Percentiles rank a stretch among this genome's conserved stretches.
Conservation (phyloP, 1,284 basidiomycete genomes). For the Trametes hirsuta region DNA sequence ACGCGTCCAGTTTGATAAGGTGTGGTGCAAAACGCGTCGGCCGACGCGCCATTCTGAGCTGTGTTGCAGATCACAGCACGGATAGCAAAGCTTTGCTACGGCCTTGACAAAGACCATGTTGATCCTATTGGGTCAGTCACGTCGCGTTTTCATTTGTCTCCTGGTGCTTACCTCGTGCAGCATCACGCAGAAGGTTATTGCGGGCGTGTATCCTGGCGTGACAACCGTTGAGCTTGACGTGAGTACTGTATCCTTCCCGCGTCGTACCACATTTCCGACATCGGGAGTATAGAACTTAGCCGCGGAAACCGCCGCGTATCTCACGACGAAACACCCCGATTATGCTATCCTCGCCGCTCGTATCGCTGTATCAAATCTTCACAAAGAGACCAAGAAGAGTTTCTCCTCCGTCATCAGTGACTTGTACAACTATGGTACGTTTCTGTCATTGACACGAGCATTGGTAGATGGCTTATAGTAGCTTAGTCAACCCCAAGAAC, state of each 20-base stretch:
- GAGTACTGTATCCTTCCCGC: constrained; percentile 34
- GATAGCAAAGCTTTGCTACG: constrained; percentile 96
- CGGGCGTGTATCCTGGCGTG: constrained; percentile 94
- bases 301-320: constrained; percentile 96
- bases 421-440: constrained; percentile 85
- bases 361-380: constrained; percentile 97
- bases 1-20: constrained; percentile 88
- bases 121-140: constrained; percentile 86
- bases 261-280: neutral
- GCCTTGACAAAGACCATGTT: constrained; percentile 91
- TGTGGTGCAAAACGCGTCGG: constrained; percentile 34
- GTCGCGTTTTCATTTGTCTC: too few relatives aligned
- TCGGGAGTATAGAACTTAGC: constrained; percentile 73
- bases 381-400: constrained; percentile 99
- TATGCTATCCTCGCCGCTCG: constrained; percentile 98
- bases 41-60: constrained; percentile 19
- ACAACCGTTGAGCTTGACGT: constrained; percentile 98
- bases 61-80: constrained; percentile 78
- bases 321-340: constrained; percentile 97
- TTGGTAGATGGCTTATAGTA: neutral
- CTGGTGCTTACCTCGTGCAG: constrained; percentile 38
- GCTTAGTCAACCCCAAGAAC: constrained; percentile 94
- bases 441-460: neutral
- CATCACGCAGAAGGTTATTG: constrained; percentile 93
- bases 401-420: constrained; percentile 94